These are phyloP conservation scores for Uncinocarpus reesii DNA, from an alignment of 2,329 filamentous ascomycete genomes.

Conservation along the genomic window DNA sequence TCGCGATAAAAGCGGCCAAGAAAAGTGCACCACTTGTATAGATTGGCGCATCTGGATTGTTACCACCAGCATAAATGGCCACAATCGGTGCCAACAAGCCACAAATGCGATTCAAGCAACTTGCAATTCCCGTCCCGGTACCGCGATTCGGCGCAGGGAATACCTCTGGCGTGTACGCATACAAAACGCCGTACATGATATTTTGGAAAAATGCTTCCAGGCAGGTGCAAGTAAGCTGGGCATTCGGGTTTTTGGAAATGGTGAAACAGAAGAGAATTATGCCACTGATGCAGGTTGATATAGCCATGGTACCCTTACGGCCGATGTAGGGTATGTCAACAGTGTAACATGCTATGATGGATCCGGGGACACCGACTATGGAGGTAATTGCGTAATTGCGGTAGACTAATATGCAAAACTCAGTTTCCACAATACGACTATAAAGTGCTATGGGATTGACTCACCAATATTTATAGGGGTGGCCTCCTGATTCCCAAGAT, in stretches of 20 bases:
- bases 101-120: conserved; percentile 37
- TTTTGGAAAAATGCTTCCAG: conserved; percentile 49
- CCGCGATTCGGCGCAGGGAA: conserved; percentile 48
- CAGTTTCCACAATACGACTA: conserved; percentile 17
- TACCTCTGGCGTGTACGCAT: conserved; percentile 50
- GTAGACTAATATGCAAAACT: conserved; percentile 43
- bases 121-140: conserved; percentile 43
- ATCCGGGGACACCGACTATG: conserved; percentile 65
- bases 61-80: conserved; percentile 32
- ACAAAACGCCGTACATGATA: conserved; percentile 48
- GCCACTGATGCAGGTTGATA: conserved; percentile 43
- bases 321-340: conserved; percentile 58
- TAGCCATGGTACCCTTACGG: conserved; percentile 48
- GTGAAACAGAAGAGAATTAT: conserved; percentile 49
- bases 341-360: conserved; percentile 61
- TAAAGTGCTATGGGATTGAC: conserved; percentile 5
- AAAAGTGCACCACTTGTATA: conserved; percentile 38
- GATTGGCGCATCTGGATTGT: conserved; percentile 36
- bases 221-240: conserved; percentile 44
- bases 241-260: conserved; percentile 37
- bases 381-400: conserved; percentile 76
- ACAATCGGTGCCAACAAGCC: conserved; percentile 39
- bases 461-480: conserved; percentile 31
- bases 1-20: conserved; percentile 37
- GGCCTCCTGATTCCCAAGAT: conserved; percentile 49